These are phyloP conservation scores for Penicillium psychrofluorescens DNA, from an alignment of 495 filamentous ascomycete species.

Conservation along the genomic window DNA sequence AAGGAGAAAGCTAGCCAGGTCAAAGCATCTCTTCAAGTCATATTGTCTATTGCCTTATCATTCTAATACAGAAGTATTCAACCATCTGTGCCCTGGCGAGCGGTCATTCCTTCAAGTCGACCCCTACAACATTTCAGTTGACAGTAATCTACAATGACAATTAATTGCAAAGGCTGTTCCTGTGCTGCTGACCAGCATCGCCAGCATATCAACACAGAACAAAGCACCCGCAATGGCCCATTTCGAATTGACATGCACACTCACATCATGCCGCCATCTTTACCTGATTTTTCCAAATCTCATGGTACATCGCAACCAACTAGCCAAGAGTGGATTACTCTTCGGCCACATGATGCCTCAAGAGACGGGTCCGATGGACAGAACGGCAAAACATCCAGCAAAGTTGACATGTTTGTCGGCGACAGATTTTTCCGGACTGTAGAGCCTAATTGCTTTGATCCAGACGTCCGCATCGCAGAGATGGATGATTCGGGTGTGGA, in stretches of 20 bases:
- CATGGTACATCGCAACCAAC: background rate
- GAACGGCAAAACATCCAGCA: background rate
- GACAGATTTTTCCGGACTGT: slow-evolving; percentile 14
- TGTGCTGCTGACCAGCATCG: background rate
- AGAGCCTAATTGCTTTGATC: slow-evolving; percentile 14
- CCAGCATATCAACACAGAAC: background rate
- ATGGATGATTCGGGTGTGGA: slow-evolving; percentile 12
- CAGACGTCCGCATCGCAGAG: slow-evolving; percentile 7
- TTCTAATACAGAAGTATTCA: too few relatives aligned
- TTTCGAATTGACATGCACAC: slow-evolving; percentile 17
- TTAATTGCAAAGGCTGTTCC: background rate
- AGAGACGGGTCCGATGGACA: background rate
- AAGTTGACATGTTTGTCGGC: slow-evolving; percentile 14
- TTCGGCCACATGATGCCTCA: background rate
- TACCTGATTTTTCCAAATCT: slow-evolving; percentile 10
- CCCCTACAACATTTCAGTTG: too few relatives aligned
- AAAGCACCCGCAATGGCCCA: slow-evolving; percentile 1
- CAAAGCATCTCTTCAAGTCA: too few relatives aligned
- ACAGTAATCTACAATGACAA: background rate
- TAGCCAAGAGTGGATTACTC: slow-evolving; percentile 6
- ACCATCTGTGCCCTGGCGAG: too few relatives aligned
- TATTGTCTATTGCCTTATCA: too few relatives aligned
- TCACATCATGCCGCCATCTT: slow-evolving; percentile 15
- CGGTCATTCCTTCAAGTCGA: too few relatives aligned
- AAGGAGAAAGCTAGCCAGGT: too few relatives aligned